Conservation (phyloP, 106 monocot genomes). For the Platanthera guangdongensis region DNA sequence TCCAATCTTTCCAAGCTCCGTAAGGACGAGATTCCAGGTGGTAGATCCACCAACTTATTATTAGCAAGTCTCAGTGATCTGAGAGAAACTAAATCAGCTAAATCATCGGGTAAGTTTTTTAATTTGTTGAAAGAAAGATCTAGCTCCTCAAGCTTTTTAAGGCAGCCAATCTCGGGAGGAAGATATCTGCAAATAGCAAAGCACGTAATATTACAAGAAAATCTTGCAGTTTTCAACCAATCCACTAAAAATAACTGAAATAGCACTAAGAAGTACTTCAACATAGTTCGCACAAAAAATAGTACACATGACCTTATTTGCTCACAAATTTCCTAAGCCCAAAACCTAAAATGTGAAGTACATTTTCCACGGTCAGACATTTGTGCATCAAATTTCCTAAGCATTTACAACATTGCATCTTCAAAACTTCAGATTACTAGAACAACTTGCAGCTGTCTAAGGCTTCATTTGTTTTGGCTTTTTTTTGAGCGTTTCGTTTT, state of each 20-base stretch:
- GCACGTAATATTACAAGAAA: neutral
- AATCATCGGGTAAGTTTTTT: conserved; percentile 75
- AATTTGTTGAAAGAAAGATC: conserved; percentile 99
- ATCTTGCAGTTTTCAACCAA: neutral
- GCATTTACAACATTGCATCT: neutral
- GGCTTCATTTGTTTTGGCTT: too few species aligned
- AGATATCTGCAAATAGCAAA: conserved; percentile 53
- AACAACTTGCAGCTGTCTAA: neutral
- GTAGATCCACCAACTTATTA: conserved; percentile 81
- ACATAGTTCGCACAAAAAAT: neutral
- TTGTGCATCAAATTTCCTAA: neutral
- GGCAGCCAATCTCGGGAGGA: conserved; percentile 77
- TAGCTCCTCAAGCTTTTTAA: conserved; percentile 79
- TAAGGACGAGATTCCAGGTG: conserved; percentile 59
- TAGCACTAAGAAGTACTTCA: neutral
- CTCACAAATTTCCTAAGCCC: too few species aligned
- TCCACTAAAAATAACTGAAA: neutral
- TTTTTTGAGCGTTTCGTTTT: too few species aligned
- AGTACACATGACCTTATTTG: too few species aligned
- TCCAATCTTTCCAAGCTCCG: conserved; percentile 64
- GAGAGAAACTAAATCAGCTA: conserved; percentile 55
- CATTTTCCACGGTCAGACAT: neutral
- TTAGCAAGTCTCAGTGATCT: conserved; percentile 65
- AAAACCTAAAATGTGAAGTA: too few species aligned
- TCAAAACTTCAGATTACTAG: neutral